Evolutionary conservation across 73 alveolate species (phyloP).

Genomic region (Tetrahymena thermophila): DNA sequence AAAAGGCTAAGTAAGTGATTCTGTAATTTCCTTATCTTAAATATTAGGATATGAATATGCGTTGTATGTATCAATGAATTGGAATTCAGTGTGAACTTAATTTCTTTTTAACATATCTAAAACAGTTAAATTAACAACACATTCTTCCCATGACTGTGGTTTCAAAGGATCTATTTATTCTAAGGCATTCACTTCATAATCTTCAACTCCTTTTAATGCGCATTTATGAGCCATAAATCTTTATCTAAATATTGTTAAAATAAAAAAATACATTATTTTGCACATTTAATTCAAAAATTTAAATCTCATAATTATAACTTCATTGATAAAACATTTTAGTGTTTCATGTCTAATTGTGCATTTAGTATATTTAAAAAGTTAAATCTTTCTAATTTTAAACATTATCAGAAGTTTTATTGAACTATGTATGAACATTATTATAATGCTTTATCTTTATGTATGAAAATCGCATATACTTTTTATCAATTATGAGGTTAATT

Average conservation of each 20-base stretch:
- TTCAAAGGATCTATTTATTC: conserved; percentile 54
- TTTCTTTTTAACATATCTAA: conserved; percentile 73
- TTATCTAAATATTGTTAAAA: conserved; percentile 3
- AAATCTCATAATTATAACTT: not conserved
- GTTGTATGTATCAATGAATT: conserved; percentile 61
- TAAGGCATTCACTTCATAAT: conserved; percentile 15
- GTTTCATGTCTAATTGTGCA: not conserved
- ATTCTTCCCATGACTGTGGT: conserved; percentile 86
- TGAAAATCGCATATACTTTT: no score
- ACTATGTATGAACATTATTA: not conserved
- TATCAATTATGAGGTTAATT: no score
- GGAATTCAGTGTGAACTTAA: conserved; percentile 61
- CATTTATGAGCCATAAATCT: conserved; percentile 41
- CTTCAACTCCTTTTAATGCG: conserved; percentile 34
- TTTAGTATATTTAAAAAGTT: no score
- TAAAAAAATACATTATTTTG: not conserved
- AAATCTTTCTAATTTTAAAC: not conserved
- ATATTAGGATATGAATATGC: conserved; percentile 70
- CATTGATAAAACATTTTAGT: no score
- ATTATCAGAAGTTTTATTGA: no score
- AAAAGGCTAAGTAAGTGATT: conserved; percentile 60
- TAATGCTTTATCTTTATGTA: no score
- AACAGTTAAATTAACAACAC: conserved; percentile 70
- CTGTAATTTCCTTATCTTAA: conserved; percentile 55
- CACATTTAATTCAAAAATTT: not conserved